Base-by-base conservation (phyloP, 2,329 filamentous ascomycete species). In the Cytospora chrysosperma region DNA sequence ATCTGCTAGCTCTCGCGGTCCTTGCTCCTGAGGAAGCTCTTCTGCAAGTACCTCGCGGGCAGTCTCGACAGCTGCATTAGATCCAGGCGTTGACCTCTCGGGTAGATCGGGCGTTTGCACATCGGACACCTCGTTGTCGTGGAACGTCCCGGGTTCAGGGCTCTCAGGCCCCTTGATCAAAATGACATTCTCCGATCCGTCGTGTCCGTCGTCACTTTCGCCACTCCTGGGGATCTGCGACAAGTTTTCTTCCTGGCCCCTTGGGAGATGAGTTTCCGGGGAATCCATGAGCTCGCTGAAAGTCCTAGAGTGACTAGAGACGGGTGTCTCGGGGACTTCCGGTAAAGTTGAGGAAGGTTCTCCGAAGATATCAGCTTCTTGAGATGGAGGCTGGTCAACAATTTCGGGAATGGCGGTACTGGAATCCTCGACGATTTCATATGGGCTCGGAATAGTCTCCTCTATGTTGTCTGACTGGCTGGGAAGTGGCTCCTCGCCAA, bases 141-240 rank as follows among this genome's bases (percentile, higher is more conserved):
- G 21, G 13, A n/a, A 9, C 28, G 43, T 2, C 17, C 27, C 12
- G 40, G 40, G 21, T 12, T 26, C 68, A 21, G 64, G 37, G 19
- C 65, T 69, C 64, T 68, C 67, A 28, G 67, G 62, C 56, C 67
- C 64, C 47, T 70, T 65, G 19, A 64, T 64, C 43, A 69, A 68
- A n/a, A n/a, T n/a, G n/a, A n/a, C n/a, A n/a, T n/a, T n/a, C n/a
- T n/a, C n/a, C n/a, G n/a, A n/a, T n/a, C n/a, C n/a, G n/a, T n/a
- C n/a, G n/a, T n/a, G n/a, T n/a, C n/a, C n/a, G 26, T 57, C 67
- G 27, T 69, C 66, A 30, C 65, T 68, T 50, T 68, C 67, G 52
- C 64, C 68, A 65, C 69, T 69, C 68, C 75, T 74, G 51, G 69
- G 68, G 63, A 75, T 76, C 59, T 72, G 43, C n/a, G 43, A 47